Evolutionary conservation across 2,329 filamentous ascomycete genomes (phyloP).

Genomic region (Teratosphaeria epicoccoides): DNA sequence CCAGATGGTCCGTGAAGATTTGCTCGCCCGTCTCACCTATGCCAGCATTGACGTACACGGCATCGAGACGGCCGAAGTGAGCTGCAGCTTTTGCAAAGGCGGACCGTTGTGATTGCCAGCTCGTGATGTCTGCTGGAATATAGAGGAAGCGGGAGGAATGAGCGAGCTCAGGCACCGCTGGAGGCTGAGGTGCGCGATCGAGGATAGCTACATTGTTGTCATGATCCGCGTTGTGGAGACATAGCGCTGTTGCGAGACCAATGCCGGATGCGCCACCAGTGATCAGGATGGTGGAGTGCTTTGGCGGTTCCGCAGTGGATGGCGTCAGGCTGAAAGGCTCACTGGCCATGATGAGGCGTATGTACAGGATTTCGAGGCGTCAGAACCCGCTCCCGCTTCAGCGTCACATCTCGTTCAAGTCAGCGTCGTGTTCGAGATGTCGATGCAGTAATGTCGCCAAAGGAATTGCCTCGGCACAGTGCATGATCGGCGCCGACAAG

Average conservation of each 20-base stretch:
- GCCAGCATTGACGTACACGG: constrained; percentile 41
- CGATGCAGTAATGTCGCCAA: too few relatives aligned
- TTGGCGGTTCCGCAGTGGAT: constrained; percentile 15
- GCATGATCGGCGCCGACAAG: not conserved
- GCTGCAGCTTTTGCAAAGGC: constrained; percentile 33
- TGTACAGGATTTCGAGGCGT: not conserved
- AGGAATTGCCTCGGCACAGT: not conserved
- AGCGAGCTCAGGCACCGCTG: constrained; percentile 9
- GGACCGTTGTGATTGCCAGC: constrained; percentile 35
- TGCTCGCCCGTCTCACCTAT: constrained; percentile 40
- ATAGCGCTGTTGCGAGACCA: constrained; percentile 22
- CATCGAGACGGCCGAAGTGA: constrained; percentile 36
- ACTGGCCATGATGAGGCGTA: constrained; percentile 16
- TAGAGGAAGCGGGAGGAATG: constrained; percentile 21
- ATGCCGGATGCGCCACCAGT: constrained; percentile 24
- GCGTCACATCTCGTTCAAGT: not conserved
- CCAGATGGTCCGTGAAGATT: constrained; percentile 38
- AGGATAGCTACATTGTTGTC: constrained; percentile 21
- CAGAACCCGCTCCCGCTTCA: too few relatives aligned
- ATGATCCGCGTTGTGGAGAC: constrained; percentile 17
- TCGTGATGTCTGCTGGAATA: constrained; percentile 34
- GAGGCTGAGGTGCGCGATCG: constrained; percentile 14
- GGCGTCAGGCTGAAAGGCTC: constrained; percentile 17
- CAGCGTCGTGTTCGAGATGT: too few relatives aligned
- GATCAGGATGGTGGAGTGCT: constrained; percentile 20